Conservation (phyloP, 257 asterid species). For the Primulina huaijiensis region DNA sequence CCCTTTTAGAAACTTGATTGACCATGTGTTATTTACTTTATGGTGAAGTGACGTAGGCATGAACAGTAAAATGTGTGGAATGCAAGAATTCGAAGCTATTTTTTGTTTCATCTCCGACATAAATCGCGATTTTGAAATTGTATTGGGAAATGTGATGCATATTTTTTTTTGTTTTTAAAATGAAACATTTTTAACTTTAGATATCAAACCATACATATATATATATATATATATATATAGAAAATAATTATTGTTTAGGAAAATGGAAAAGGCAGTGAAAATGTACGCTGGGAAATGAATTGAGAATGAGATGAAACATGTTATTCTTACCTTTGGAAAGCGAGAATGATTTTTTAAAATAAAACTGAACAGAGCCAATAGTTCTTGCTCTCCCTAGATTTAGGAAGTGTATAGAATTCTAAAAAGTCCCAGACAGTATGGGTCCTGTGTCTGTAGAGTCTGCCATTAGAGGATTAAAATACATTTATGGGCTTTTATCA, state of each 20-base stretch:
- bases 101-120: neutral
- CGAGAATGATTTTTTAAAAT: too few relatives aligned
- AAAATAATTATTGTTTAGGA: neutral
- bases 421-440: neutral
- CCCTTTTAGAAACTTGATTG: slow-evolving; percentile 21
- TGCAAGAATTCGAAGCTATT: neutral
- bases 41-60: slow-evolving; percentile 2
- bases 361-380: neutral
- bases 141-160: neutral
- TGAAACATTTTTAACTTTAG: neutral
- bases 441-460: neutral
- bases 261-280: neutral
- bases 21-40: neutral
- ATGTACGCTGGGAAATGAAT: neutral
- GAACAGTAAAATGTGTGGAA: slow-evolving; percentile 10
- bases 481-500: neutral
- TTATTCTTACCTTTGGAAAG: neutral
- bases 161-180: neutral
- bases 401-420: neutral
- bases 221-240: too few relatives aligned
- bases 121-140: neutral
- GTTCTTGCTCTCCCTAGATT: neutral
- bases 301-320: neutral
- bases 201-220: neutral
- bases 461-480: neutral